Conservation (phyloP, 1,284 basidiomycete genomes). For the Heliocybe sulcata region DNA sequence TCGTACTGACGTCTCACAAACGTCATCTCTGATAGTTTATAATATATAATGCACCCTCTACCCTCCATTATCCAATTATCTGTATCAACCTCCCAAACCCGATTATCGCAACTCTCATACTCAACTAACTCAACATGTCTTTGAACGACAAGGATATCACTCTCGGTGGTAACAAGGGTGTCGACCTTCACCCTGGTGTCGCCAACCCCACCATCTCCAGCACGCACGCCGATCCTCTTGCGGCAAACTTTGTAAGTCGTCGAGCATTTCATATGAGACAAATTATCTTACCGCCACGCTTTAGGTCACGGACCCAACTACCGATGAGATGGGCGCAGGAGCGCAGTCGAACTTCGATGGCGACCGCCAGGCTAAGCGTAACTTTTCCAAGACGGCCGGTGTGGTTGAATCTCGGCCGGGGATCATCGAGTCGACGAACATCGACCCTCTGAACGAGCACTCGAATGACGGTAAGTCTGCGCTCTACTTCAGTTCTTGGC, state of each 20-base stretch:
- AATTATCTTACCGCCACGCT: neutral
- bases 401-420: constrained; percentile 44
- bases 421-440: constrained; percentile 43
- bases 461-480: constrained; percentile 31
- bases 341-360: constrained; percentile 31
- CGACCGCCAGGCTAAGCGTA: constrained; percentile 26
- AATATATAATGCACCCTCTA: neutral
- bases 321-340: constrained; percentile 30
- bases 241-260: constrained; percentile 33
- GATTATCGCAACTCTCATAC: neutral
- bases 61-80: neutral
- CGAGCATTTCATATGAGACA: neutral
- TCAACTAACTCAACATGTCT: constrained; percentile 15
- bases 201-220: constrained; percentile 36
- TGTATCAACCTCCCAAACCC: neutral
- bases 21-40: neutral
- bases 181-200: constrained; percentile 34
- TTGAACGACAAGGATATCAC: constrained; percentile 26
- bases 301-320: constrained; percentile 35
- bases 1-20: neutral
- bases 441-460: constrained; percentile 40
- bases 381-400: constrained; percentile 31
- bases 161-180: constrained; percentile 22
- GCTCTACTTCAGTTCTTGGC: neutral
- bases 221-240: constrained; percentile 27